Conservation (phyloP, 495 filamentous ascomycete species). For the Neurospora pannonica region DNA sequence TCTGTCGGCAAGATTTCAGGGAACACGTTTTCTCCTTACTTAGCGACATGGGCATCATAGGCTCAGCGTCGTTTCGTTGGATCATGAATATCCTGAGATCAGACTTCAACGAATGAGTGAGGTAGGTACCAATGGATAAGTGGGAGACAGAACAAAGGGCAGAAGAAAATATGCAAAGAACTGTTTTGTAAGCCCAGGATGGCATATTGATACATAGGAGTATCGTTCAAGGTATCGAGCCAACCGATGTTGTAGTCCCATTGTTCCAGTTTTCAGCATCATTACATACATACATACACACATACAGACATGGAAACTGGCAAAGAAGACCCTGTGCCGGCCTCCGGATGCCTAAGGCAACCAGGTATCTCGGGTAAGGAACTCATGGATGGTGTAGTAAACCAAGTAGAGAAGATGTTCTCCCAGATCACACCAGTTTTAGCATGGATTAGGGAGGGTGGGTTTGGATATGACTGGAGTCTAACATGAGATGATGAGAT, state of each 20-base stretch:
- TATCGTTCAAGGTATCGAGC: neutral
- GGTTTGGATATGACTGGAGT: neutral
- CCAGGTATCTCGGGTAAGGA: neutral
- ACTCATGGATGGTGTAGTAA: neutral
- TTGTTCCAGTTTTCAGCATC: neutral
- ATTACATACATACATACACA: neutral
- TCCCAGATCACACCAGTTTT: neutral
- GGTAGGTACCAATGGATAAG: neutral
- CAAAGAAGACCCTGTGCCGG: neutral
- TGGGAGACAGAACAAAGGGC: neutral
- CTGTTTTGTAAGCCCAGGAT: neutral
- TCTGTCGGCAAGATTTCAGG: no score
- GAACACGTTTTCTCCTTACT: no score
- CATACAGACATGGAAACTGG: neutral
- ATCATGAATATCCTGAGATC: neutral
- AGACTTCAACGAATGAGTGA: neutral
- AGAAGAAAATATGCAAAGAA: neutral
- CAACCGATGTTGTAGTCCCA: neutral
- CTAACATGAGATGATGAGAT: neutral
- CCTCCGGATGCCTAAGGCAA: neutral
- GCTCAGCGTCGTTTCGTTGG: neutral
- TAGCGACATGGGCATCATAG: neutral
- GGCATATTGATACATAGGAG: neutral
- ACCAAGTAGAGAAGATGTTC: neutral
- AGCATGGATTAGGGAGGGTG: neutral